phyloP scores from a whole-genome alignment of 371 early-diverging fungal genomes.

The Mortierella sp. region DNA sequence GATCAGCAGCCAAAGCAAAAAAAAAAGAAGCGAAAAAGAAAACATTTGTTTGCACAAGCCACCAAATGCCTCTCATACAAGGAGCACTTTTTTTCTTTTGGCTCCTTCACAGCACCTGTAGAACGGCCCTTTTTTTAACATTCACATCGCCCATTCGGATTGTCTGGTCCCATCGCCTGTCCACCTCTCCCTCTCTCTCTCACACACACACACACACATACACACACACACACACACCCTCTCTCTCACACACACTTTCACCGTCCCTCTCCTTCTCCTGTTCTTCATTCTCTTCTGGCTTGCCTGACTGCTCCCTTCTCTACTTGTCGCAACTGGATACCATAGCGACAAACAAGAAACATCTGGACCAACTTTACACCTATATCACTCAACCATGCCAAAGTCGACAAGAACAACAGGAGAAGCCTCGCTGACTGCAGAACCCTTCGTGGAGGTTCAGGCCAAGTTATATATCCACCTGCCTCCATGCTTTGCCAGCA shows the following conservation, averaged over 20 bases:
- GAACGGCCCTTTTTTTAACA: neutral
- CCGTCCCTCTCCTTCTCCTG: neutral
- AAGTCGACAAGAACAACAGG: slow-evolving; percentile 21
- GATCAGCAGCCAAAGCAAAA: neutral
- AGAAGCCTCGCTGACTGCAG: slow-evolving; percentile 4
- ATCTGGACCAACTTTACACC: neutral
- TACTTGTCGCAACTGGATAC: neutral
- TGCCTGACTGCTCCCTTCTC: neutral
- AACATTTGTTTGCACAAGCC: slow-evolving; percentile 32
- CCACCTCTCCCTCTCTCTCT: no score
- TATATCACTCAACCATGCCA: slow-evolving; percentile 24
- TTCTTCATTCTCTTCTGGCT: neutral
- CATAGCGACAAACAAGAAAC: neutral
- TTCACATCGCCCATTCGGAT: slow-evolving; percentile 23
- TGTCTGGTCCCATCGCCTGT: slow-evolving; percentile 7
- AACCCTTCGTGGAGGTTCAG: slow-evolving; percentile 71
- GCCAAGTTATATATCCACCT: slow-evolving; percentile 78
- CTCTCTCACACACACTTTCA: no score
- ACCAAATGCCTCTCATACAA: slow-evolving; percentile 17
- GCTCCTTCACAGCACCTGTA: neutral
- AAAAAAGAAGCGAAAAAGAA: slow-evolving; percentile 13
- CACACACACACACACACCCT: no score
- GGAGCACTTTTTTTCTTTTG: slow-evolving; percentile 21
- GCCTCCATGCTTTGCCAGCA: slow-evolving; percentile 80
- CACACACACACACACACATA: no score